Evolutionary conservation across 805 yeast species (phyloP).

Genomic region (Myxozyma mucilagina): DNA sequence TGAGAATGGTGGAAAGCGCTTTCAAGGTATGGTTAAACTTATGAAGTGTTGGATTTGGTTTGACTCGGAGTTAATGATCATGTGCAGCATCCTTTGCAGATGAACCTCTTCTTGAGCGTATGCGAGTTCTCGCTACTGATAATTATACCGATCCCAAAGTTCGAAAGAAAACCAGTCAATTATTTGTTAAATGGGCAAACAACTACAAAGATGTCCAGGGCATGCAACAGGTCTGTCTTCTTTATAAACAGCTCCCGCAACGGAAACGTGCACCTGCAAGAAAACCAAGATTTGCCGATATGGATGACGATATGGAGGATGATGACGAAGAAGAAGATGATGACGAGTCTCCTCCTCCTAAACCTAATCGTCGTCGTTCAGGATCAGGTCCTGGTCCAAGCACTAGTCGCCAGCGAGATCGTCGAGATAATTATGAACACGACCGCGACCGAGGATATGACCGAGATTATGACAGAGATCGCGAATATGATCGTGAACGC

Average conservation of each 20-base stretch:
- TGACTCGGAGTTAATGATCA: neutral
- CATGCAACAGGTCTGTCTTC: conserved; percentile 49
- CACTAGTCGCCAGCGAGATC: neutral
- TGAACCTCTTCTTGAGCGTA: conserved; percentile 62
- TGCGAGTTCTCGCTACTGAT: conserved; percentile 54
- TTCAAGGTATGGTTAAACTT: conserved; percentile 32
- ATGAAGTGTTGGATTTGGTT: neutral
- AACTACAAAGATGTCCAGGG: conserved; percentile 55
- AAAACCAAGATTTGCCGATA: conserved; percentile 26
- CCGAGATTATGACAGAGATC: neutral
- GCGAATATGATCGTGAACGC: neutral
- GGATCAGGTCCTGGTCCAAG: conserved; percentile 1
- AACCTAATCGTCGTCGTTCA: conserved; percentile 25
- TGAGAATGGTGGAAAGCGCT: conserved; percentile 51
- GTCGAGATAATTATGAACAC: too few relatives aligned
- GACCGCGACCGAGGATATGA: neutral
- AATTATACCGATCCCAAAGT: conserved; percentile 46
- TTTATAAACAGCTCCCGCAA: conserved; percentile 51
- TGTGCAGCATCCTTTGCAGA: conserved; percentile 45
- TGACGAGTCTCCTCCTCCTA: conserved; percentile 17
- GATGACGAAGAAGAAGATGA: conserved; percentile 23
- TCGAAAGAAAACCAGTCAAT: conserved; percentile 48
- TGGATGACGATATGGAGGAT: conserved; percentile 28
- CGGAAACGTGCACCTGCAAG: conserved; percentile 35
- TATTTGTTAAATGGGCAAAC: conserved; percentile 67